Percentiles rank a stretch among this genome's conserved stretches.
These are phyloP conservation scores for Suillus variegatus DNA, from an alignment of 768 basidiomycete genomes.

Conservation along the genomic window DNA sequence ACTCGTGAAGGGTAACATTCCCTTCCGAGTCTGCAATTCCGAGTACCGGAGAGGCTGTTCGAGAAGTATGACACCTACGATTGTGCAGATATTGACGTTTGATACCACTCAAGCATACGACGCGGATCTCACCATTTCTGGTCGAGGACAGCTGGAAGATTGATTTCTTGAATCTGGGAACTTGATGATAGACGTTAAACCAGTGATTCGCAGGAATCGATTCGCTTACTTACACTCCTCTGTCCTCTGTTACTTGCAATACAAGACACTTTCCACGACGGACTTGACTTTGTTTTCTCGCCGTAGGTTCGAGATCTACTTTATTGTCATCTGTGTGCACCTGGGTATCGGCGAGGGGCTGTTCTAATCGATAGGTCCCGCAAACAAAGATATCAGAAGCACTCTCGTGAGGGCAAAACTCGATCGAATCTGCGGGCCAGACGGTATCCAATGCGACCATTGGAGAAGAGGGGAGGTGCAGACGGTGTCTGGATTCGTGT, in stretches of 20 bases:
- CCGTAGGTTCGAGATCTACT: constrained; percentile 2
- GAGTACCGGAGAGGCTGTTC: constrained; percentile 47
- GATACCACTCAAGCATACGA: not conserved
- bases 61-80: constrained; percentile 59
- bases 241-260: constrained; percentile 46
- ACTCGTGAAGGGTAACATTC: constrained; percentile 62
- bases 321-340: constrained; percentile 1
- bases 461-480: constrained; percentile 1
- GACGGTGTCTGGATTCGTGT: too few relatives aligned
- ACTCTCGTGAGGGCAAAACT: constrained; percentile 79
- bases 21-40: constrained; percentile 89
- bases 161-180: constrained; percentile 63
- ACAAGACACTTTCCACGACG: constrained; percentile 77
- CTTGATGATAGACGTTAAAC: constrained; percentile 31
- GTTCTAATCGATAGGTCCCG: constrained; percentile 87
- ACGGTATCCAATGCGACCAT: constrained; percentile 53
- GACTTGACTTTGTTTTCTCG: constrained; percentile 30
- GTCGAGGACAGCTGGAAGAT: constrained; percentile 83
- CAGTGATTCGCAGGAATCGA: not conserved
- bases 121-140: constrained; percentile 81
- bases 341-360: constrained; percentile 30
- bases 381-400: constrained; percentile 72
- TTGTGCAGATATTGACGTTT: constrained; percentile 11
- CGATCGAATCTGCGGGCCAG: constrained; percentile 88
- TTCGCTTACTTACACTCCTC: constrained; percentile 35